Base-by-base conservation (phyloP, 2,329 filamentous ascomycete genomes). In the Berkeleyomyces basicola region DNA sequence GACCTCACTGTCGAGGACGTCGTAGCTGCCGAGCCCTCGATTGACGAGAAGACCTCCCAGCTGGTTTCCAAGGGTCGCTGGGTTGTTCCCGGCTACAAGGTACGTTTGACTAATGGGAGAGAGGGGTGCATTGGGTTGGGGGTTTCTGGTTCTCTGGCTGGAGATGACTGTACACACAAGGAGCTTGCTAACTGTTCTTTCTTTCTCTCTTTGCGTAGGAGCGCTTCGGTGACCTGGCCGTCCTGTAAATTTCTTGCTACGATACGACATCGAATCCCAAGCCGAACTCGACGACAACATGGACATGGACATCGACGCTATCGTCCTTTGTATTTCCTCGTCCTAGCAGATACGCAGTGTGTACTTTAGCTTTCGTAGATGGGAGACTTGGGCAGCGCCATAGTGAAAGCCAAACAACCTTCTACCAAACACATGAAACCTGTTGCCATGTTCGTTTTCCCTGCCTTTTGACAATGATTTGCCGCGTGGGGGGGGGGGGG, bases 81-180 rank as follows among this genome's bases (percentile, higher is more conserved):
- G 93, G 83, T 86, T 79, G 91, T 96, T 73, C 91, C 93, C 67
- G 93, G 93, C 74, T 99, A 99, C 88, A 96, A 96, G 90, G 92
- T 92, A 79, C 71, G 86, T 73, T 65, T 44, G 1, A 49, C 46
- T 55, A 57, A 6, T 39, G 33, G 51, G 14, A 36, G 31, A n/a
- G 2, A 23, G 33, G 16, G 5, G 3, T 11, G 40, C n/a, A 33
- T 9, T 9, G 31, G 14, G 7, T 11, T 37, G 44, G 7, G 14
- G 39, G 23, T 37, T 39, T 51, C 55, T 11, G 39, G 43, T 9
- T 40, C 10, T 49, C 14, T 4, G 33, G n/a, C n/a, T 11, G 36
- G 46, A n/a, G 11, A n/a, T n/a, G 33, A 5, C 16, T 14, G 51
- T 3, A 4, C n/a, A 31, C 11, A n/a, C 11, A 36, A 37, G n/a